Percentiles rank a stretch among this genome's conserved stretches.
These are phyloP conservation scores for Crithidia thermophila DNA, from an alignment of 208 protist species.

Conservation along the genomic window DNA sequence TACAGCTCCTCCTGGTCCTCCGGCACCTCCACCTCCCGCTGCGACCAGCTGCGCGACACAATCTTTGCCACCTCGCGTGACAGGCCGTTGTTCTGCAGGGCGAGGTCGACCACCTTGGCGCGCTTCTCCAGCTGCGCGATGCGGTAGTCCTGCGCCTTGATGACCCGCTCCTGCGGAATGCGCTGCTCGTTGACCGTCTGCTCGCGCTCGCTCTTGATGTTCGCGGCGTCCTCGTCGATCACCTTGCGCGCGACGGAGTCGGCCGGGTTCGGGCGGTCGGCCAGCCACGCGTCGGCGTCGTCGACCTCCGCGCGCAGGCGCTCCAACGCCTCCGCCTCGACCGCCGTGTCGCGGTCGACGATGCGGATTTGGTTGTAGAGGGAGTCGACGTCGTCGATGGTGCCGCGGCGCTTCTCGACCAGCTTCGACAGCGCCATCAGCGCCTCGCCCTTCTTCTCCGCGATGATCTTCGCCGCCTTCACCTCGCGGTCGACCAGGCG, in stretches of 20 bases:
- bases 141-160: conserved; percentile 89
- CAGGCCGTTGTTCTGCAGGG: conserved; percentile 65
- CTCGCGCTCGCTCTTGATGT: conserved; percentile 57
- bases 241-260: conserved; percentile 47
- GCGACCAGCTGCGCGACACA: conserved; percentile 59
- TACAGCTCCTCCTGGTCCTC: conserved; percentile 62
- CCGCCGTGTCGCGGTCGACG: conserved; percentile 59
- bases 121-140: conserved; percentile 76
- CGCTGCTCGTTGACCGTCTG: conserved; percentile 60
- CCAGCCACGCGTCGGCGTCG: conserved; percentile 52
- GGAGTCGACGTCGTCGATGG: conserved; percentile 69
- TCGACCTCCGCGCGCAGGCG: conserved; percentile 50
- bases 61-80: conserved; percentile 59
- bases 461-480: conserved; percentile 46
- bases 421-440: conserved; percentile 45
- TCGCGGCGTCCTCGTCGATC: conserved; percentile 60
- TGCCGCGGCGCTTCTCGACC: conserved; percentile 47
- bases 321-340: conserved; percentile 57
- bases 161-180: conserved; percentile 78
- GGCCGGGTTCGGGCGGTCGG: conserved; percentile 36
- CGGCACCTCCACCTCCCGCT: conserved; percentile 46
- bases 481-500: conserved; percentile 68
- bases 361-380: conserved; percentile 87
- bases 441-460: conserved; percentile 69
- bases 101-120: conserved; percentile 60